phyloP scores from a whole-genome alignment of 768 basidiomycete species.

The Trametes gibbosa region DNA sequence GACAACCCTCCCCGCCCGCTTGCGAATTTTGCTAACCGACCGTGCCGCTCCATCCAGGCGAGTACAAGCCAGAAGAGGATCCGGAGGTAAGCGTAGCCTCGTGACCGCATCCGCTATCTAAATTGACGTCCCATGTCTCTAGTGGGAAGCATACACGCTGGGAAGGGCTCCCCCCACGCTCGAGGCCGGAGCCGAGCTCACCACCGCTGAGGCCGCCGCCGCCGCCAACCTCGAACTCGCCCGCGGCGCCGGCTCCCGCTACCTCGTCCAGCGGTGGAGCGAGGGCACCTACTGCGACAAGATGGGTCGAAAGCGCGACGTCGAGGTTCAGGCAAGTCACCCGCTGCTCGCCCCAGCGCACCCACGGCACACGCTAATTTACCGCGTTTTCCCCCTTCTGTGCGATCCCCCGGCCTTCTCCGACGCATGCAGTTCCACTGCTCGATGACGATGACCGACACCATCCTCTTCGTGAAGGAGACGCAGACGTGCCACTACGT shows the following conservation, averaged over 20 bases:
- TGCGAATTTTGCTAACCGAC: slow-evolving; percentile 10
- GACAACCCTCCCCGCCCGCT: slow-evolving; percentile 25
- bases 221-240: slow-evolving; percentile 75
- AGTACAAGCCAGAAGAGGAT: slow-evolving; percentile 82
- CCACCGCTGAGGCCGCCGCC: slow-evolving; percentile 61
- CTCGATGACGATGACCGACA: slow-evolving; percentile 91
- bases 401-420: slow-evolving; percentile 1
- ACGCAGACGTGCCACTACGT: slow-evolving; percentile 93
- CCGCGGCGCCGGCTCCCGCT: slow-evolving; percentile 77
- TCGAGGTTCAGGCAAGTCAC: slow-evolving; percentile 85
- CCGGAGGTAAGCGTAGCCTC: slow-evolving; percentile 55
- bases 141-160: slow-evolving; percentile 79
- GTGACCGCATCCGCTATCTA: slow-evolving; percentile 18
- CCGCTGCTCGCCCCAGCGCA: neutral
- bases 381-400: neutral
- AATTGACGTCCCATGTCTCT: slow-evolving; percentile 22
- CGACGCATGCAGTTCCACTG: slow-evolving; percentile 87
- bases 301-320: slow-evolving; percentile 81
- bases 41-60: slow-evolving; percentile 43
- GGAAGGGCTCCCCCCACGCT: slow-evolving; percentile 63
- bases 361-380: too few relatives aligned
- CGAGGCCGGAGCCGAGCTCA: slow-evolving; percentile 62
- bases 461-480: slow-evolving; percentile 89
- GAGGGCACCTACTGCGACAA: slow-evolving; percentile 94
- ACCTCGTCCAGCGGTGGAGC: slow-evolving; percentile 89